Evolutionary conservation across 352 stramenopile species (phyloP), one percentile per base, ranked within the genome.

Genomic region (Pythium volutum): DNA sequence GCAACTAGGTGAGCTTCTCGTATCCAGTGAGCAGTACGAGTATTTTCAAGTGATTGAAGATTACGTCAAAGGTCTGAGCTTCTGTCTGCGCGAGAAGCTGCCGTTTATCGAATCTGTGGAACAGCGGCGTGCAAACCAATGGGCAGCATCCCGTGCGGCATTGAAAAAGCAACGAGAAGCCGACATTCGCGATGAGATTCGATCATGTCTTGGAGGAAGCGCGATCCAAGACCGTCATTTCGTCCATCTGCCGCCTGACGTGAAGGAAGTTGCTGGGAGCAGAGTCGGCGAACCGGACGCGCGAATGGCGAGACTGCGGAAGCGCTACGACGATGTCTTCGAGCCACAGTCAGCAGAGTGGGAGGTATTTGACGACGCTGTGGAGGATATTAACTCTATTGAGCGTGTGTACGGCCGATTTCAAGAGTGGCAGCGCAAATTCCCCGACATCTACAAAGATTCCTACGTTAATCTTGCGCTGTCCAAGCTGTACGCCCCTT

Each of bases 11-110:
- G 76, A 89, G 25, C 70, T 87, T 7, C 52, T 82, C 4, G 62
- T 67, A 3, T 78, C 70, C 46, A 89, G 80, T 20, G 76, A 90
- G 63, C 67, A 89, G 69, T 89, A 84, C 59, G 83, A 93, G 47
- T 91, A 87, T 52, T 91, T 91, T 38, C 81, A 89, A 45, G 74
- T 83, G 18, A 59, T 93, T 5, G 81, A 91, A 64, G 77, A 89
- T 60, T 93, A 78, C 50, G 79, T 89, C 2, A 87, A 86, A 42
- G 76, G 81, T 0, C 51, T 93, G 56, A 89, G 81, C 36, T 91
- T 87, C 58, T 93, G 83, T 43, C 50, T 91, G 14, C 83, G 83
- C 16, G 81, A 85, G 38, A 93, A 93, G 43, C 14, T 83, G 3
- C 71, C 65, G 0, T 58, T 70, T 20, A 88, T 93, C 43, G 61